phyloP scores from a whole-genome alignment of 75 land plant genomes.

The Adiantum capillusveneris region DNA sequence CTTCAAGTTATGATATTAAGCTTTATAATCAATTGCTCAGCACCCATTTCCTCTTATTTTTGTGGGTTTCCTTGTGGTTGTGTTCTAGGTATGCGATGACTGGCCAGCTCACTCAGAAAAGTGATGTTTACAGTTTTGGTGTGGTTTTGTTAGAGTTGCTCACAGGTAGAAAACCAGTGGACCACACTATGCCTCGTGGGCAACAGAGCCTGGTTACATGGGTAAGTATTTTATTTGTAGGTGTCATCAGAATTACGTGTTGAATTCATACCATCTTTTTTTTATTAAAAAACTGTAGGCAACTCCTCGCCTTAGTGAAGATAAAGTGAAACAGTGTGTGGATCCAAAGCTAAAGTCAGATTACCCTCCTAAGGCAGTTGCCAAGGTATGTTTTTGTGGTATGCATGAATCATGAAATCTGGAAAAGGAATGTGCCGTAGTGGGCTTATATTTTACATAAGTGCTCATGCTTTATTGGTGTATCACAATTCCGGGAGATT shows the following conservation, averaged over 20 bases:
- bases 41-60: background rate
- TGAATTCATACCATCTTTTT: constrained; percentile 11
- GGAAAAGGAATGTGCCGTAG: too few relatives aligned
- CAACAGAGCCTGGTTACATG: constrained; percentile 78
- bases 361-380: too few relatives aligned
- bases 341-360: constrained; percentile 62
- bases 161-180: constrained; percentile 71
- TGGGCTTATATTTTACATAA: too few relatives aligned
- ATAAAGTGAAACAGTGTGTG: constrained; percentile 66
- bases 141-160: constrained; percentile 75
- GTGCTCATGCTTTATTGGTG: too few relatives aligned
- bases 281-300: constrained; percentile 30
- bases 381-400: too few relatives aligned
- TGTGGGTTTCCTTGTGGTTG: background rate
- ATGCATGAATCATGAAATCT: too few relatives aligned
- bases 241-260: background rate
- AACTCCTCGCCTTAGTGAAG: constrained; percentile 66
- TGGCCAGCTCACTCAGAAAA: constrained; percentile 69
- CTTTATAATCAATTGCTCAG: background rate
- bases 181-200: constrained; percentile 72
- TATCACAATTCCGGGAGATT: too few relatives aligned
- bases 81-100: constrained; percentile 71
- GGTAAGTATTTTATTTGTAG: constrained; percentile 19
- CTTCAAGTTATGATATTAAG: constrained; percentile 4
- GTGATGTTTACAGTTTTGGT: constrained; percentile 82